Conservation (phyloP, 768 basidiomycete species). For the Mycena galericulata region DNA sequence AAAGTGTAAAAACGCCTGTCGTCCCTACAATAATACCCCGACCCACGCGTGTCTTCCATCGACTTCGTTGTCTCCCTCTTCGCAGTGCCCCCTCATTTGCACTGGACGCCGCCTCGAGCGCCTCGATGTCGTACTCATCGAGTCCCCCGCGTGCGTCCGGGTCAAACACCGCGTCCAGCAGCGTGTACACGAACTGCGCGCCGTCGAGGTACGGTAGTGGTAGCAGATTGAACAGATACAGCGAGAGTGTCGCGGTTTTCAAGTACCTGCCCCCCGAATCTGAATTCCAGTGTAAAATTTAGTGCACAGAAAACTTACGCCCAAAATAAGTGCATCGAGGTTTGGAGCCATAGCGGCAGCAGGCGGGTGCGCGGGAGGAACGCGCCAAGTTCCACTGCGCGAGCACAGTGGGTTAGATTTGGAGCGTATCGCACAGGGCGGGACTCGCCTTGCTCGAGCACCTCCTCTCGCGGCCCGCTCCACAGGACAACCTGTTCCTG, state of each 20-base stretch:
- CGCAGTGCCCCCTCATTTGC: constrained; percentile 10
- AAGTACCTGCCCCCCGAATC: constrained; percentile 61
- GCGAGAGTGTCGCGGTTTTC: constrained; percentile 74
- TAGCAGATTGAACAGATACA: constrained; percentile 86
- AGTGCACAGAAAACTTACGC: constrained; percentile 58
- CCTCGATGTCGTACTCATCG: constrained; percentile 50
- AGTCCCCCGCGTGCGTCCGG: constrained; percentile 16
- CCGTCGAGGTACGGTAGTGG: constrained; percentile 83
- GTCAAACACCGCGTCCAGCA: constrained; percentile 36
- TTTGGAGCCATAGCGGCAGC: constrained; percentile 58
- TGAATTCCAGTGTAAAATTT: neutral
- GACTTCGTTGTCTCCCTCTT: constrained; percentile 17
- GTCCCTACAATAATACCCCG: constrained; percentile 38
- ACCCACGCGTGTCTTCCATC: constrained; percentile 38
- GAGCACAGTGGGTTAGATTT: constrained; percentile 12
- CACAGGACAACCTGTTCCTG: constrained; percentile 66
- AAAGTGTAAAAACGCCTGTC: constrained; percentile 36
- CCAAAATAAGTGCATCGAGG: constrained; percentile 56
- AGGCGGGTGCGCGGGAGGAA: constrained; percentile 57
- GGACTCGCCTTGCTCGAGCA: constrained; percentile 73
- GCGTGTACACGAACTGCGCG: constrained; percentile 60
- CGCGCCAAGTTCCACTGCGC: constrained; percentile 63
- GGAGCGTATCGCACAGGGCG: neutral
- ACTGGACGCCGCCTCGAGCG: constrained; percentile 37
- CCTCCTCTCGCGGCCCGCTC: constrained; percentile 75